These are phyloP conservation scores for Torulaspora pretoriensis DNA, from an alignment of 1,139 yeast species.

Conservation along the genomic window DNA sequence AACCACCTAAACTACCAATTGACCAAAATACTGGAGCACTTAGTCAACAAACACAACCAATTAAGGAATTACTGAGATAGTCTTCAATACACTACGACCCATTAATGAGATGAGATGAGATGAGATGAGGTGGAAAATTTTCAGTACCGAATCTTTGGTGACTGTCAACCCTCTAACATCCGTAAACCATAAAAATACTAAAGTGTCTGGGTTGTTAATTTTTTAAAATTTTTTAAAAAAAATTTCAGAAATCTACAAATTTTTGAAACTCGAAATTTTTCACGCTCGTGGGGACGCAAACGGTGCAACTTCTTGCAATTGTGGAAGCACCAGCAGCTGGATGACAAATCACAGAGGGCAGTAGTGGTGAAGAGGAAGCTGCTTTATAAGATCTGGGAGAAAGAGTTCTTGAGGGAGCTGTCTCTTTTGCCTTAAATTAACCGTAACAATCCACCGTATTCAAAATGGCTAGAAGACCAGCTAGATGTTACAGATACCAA, in stretches of 20 bases:
- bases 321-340: background rate
- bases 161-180: slow-evolving; percentile 4
- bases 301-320: background rate
- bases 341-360: slow-evolving; percentile 1
- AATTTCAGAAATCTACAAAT: background rate
- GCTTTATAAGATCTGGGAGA: slow-evolving; percentile 1
- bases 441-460: slow-evolving; percentile 18
- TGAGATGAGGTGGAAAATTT: slow-evolving; percentile 13
- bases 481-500: slow-evolving; percentile 99
- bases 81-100: too few species aligned
- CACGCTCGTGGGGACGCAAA: background rate
- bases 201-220: background rate
- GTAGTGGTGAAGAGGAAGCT: background rate
- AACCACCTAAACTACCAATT: too few species aligned
- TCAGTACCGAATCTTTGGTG: background rate
- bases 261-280: background rate
- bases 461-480: slow-evolving; percentile 99
- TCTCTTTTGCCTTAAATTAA: background rate
- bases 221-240: background rate
- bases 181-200: background rate
- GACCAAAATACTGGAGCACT: too few species aligned
- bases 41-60: too few species aligned
- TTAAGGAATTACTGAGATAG: too few species aligned
- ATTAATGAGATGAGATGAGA: slow-evolving; percentile 9
- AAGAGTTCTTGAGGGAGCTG: background rate